Conservation (phyloP, 2,329 filamentous ascomycete species). For the Aspergillus sp. region DNA sequence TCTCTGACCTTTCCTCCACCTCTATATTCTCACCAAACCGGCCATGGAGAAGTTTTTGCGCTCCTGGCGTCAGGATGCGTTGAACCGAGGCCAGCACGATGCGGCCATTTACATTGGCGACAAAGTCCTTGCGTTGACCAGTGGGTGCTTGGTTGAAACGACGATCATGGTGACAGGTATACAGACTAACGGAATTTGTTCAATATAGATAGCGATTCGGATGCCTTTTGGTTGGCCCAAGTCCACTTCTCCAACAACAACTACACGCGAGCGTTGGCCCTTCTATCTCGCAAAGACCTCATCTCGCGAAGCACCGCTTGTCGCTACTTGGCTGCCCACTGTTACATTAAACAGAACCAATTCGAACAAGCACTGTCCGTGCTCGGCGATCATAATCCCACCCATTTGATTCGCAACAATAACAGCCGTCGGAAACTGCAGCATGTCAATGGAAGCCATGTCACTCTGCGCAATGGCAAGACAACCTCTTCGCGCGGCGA, state of each 20-base stretch:
- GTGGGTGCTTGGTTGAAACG: constrained; percentile 47
- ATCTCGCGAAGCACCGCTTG: constrained; percentile 78
- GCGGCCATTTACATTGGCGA: constrained; percentile 96
- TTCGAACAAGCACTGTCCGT: constrained; percentile 83
- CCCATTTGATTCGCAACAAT: constrained; percentile 70
- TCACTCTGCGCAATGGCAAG: constrained; percentile 45
- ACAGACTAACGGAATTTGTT: no score
- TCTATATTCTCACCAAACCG: background rate
- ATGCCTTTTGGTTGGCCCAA: constrained; percentile 97
- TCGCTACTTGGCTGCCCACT: constrained; percentile 88
- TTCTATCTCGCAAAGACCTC: constrained; percentile 79
- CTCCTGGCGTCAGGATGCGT: constrained; percentile 89
- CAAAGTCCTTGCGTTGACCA: constrained; percentile 90
- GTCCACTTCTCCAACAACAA: constrained; percentile 95
- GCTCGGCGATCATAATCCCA: constrained; percentile 90
- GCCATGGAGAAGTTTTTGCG: constrained; percentile 88
- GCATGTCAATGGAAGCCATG: constrained; percentile 54
- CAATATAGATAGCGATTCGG: constrained; percentile 73
- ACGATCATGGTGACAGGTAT: no score
- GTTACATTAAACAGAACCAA: constrained; percentile 84
- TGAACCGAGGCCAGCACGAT: constrained; percentile 94
- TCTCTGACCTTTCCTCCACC: no score
- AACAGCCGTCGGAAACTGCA: constrained; percentile 67
- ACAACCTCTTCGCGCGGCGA: constrained; percentile 49
- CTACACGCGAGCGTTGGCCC: constrained; percentile 83